Percentiles rank a stretch among this genome's conserved stretches.
These are phyloP conservation scores for Backusella tarrabulga DNA, from an alignment of 192 early-diverging fungal genomes.

Conservation along the genomic window DNA sequence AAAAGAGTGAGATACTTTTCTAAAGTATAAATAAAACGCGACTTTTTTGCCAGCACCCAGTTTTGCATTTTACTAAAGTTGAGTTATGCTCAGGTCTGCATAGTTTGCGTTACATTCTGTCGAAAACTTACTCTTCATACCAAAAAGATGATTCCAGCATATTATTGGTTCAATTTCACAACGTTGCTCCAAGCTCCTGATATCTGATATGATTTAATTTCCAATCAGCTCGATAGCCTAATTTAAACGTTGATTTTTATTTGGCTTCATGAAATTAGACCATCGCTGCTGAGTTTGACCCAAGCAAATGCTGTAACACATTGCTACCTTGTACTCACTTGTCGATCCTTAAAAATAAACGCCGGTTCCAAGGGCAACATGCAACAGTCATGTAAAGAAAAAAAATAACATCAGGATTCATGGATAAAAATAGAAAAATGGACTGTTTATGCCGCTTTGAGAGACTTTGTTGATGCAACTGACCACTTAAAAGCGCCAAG, in stretches of 20 bases:
- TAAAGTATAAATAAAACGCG: no score
- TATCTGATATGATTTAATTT: neutral
- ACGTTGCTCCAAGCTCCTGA: neutral
- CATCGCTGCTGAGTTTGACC: neutral
- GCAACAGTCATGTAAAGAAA: neutral
- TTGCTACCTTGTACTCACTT: neutral
- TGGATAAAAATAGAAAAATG: neutral
- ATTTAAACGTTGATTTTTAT: neutral
- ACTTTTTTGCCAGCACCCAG: no score
- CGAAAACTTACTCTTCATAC: no score
- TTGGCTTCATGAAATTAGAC: neutral
- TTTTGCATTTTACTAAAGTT: no score
- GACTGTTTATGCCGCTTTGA: neutral
- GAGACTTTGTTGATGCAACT: neutral
- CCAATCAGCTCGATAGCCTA: neutral
- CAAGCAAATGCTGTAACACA: neutral
- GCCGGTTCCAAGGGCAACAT: neutral
- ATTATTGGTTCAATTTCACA: no score
- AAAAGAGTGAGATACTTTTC: no score
- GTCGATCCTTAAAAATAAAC: neutral
- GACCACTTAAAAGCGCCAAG: neutral
- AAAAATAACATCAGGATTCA: neutral
- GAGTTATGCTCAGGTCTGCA: no score
- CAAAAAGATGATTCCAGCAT: no score
- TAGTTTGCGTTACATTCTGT: no score